Evolutionary conservation across 1,284 basidiomycete species (phyloP), one percentile per base, ranked within the genome.

Genomic region (Puccinia horiana): DNA sequence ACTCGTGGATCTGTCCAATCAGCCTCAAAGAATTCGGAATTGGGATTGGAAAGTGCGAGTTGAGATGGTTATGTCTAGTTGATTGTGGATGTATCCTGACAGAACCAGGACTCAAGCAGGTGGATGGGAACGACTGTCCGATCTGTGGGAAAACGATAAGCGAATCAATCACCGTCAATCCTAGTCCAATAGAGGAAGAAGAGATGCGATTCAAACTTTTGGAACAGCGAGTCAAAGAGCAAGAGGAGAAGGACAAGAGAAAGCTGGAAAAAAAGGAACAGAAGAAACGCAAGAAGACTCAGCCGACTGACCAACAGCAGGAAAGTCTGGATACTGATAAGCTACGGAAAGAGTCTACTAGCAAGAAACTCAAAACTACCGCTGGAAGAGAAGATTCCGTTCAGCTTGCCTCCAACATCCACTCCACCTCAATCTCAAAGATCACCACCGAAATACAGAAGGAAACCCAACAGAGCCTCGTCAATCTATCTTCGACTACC

Each of bases 11-110:
- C 79, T 98, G 95, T 88, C 94, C 95, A 0, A 89, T 97, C 72
- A 94, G 92, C 2, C 88, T 94, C 84, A 94, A 94, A 86, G 95
- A 96, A 88, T 96, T 97, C 94, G 94, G 93, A 83, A 95, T 95
- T n/a, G 81, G 81, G 18, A 67, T 82, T 23, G 81, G 81, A 40
- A 82, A 76, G 74, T 75, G 52, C 42, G 81, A 82, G 44, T 87
- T 88, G 0, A 93, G 94, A 0, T 97, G 97, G 87, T 91, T 94
- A 81, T 96, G 94, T 86, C 88, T 96, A 83, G 88, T 89, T n/a
- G 88, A 91, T 0, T 97, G 95, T 85, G 94, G 94, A n/a, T 95
- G 94, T 86, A 94, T 93, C 47, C 92, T 95, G 87, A 92, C 92
- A 5, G 91, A 92, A 81, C 91, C 91, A 0, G 93, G 92, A 4